A percentile compares a stretch with the other conserved stretches of the same genome.
phyloP scores from a whole-genome alignment of 2,329 filamentous ascomycete species.

The Orbilia ellipsospora region DNA sequence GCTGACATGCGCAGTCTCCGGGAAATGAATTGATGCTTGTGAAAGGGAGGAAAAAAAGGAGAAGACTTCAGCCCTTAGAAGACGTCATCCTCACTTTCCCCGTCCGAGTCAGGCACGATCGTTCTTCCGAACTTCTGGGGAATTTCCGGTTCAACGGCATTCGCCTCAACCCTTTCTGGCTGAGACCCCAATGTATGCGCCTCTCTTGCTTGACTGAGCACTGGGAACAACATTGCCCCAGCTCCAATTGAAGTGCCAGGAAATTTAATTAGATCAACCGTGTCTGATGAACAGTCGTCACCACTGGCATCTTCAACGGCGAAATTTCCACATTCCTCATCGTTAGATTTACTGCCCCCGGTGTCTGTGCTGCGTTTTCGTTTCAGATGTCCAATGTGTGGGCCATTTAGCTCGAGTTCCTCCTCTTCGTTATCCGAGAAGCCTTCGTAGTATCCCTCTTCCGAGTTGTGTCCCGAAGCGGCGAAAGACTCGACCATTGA shows the following conservation, averaged over 20 bases:
- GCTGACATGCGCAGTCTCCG: not conserved
- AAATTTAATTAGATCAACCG: slow-evolving; percentile 40
- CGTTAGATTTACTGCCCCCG: slow-evolving; percentile 1
- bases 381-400: slow-evolving; percentile 33
- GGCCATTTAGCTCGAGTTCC: slow-evolving; percentile 2
- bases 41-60: not conserved
- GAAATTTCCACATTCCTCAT: not conserved
- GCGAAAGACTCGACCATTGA: slow-evolving; percentile 47
- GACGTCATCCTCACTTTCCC: slow-evolving; percentile 55
- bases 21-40: not conserved
- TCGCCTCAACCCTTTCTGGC: not conserved
- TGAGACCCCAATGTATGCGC: slow-evolving; percentile 5
- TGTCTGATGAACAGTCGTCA: slow-evolving; percentile 40
- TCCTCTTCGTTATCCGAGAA: slow-evolving; percentile 33
- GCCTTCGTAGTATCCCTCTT: slow-evolving; percentile 38
- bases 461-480: slow-evolving; percentile 40
- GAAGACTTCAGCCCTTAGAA: slow-evolving; percentile 4
- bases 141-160: slow-evolving; percentile 28
- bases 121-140: slow-evolving; percentile 49
- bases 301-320: not conserved
- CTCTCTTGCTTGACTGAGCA: slow-evolving; percentile 35
- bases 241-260: slow-evolving; percentile 18
- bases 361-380: slow-evolving; percentile 45
- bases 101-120: slow-evolving; percentile 50
- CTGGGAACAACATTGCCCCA: slow-evolving; percentile 24